These are phyloP conservation scores for Curvularia verruculosa DNA, from an alignment of 2,329 filamentous ascomycete genomes.

Conservation along the genomic window DNA sequence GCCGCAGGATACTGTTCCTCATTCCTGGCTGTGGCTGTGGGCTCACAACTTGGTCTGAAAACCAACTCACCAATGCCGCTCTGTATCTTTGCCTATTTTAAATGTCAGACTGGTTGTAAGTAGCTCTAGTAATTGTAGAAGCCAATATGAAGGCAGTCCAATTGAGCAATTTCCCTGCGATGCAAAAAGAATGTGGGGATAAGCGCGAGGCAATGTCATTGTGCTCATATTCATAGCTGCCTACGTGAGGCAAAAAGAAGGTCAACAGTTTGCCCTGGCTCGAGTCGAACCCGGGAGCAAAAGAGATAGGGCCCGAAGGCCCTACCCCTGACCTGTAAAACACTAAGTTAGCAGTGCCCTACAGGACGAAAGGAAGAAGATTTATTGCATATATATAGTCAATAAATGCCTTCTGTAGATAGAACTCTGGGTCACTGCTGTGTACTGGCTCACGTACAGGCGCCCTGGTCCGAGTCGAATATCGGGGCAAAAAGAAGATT, in stretches of 20 bases:
- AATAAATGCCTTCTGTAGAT: too few relatives aligned
- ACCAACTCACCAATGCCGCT: neutral
- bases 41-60: neutral
- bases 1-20: neutral
- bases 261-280: neutral
- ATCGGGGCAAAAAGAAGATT: too few relatives aligned
- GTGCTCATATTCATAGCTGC: neutral
- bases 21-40: neutral
- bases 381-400: too few relatives aligned
- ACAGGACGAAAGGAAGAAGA: neutral
- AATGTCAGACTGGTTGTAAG: neutral
- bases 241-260: neutral
- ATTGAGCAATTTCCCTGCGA: neutral
- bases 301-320: too few relatives aligned
- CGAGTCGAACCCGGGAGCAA: neutral
- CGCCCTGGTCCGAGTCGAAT: too few relatives aligned
- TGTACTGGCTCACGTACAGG: too few relatives aligned
- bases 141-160: neutral
- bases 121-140: neutral
- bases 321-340: too few relatives aligned
- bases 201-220: neutral
- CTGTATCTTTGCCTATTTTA: neutral
- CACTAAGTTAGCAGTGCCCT: too few relatives aligned
- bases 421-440: too few relatives aligned
- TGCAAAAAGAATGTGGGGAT: neutral